These are phyloP conservation scores for Hibiscus mutabilis DNA, from an alignment of 345 rosid genomes.

Conservation along the genomic window DNA sequence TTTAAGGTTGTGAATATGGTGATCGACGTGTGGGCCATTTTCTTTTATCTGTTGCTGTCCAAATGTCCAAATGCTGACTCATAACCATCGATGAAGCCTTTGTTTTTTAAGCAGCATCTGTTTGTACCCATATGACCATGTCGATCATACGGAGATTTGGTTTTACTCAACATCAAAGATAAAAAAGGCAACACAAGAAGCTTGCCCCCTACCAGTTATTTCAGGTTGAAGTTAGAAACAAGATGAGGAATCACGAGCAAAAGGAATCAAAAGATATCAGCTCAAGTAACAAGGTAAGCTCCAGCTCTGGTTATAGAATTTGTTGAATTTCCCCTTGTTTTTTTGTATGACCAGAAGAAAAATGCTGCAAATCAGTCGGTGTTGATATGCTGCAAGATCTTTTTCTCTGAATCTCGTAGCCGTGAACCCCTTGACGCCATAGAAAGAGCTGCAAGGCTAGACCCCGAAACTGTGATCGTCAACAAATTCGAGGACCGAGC, in stretches of 20 bases:
- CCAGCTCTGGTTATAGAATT: background rate
- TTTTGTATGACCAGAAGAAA: slow-evolving; percentile 19
- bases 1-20: background rate
- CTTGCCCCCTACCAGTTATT: background rate
- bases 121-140: background rate
- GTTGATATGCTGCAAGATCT: slow-evolving; percentile 54
- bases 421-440: slow-evolving; percentile 35
- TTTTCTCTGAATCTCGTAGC: slow-evolving; percentile 49
- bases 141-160: background rate
- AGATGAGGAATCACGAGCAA: slow-evolving; percentile 4
- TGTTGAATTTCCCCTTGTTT: background rate
- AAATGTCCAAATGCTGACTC: slow-evolving; percentile 2
- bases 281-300: slow-evolving; percentile 26
- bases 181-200: background rate
- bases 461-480: slow-evolving; percentile 27
- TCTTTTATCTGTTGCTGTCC: background rate
- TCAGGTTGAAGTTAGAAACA: background rate
- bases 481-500: slow-evolving; percentile 44
- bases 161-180: background rate
- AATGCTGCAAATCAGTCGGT: slow-evolving; percentile 22
- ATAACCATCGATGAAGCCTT: background rate
- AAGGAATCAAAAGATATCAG: slow-evolving; percentile 25
- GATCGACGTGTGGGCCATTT: background rate
- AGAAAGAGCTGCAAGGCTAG: slow-evolving; percentile 33
- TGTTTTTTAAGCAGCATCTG: background rate